phyloP scores from a whole-genome alignment of 768 basidiomycete genomes.

The Coprinopsis sp. region DNA sequence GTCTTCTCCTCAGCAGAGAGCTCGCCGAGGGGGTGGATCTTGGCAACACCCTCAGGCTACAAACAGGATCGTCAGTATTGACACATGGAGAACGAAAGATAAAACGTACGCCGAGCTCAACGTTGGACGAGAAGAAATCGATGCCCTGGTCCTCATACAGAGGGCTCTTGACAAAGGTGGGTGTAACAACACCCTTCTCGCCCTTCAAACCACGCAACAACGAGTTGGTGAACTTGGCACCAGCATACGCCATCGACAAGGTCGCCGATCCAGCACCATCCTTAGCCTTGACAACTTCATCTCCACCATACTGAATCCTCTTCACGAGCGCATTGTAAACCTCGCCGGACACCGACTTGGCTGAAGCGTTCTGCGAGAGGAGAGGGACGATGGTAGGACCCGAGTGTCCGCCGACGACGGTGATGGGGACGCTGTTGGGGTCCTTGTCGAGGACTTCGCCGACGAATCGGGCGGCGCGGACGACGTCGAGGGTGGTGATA shows the following conservation, averaged over 20 bases:
- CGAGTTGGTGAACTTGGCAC: constrained; percentile 83
- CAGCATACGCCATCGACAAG: constrained; percentile 93
- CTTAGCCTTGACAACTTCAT: constrained; percentile 98
- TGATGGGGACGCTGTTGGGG: constrained; percentile 65
- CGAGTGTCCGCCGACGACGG: constrained; percentile 94
- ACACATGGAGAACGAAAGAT: constrained; percentile 2
- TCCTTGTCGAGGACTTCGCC: constrained; percentile 59
- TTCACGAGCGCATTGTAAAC: constrained; percentile 74
- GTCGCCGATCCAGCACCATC: constrained; percentile 93
- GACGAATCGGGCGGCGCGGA: constrained; percentile 91
- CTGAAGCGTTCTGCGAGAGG: constrained; percentile 74
- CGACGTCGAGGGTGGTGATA: constrained; percentile 97
- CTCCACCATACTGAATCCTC: constrained; percentile 96
- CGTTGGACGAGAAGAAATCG: constrained; percentile 90
- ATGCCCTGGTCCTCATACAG: constrained; percentile 83
- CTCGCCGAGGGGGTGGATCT: constrained; percentile 81
- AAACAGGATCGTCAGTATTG: constrained; percentile 15
- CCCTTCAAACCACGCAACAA: constrained; percentile 83
- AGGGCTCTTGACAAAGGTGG: constrained; percentile 87
- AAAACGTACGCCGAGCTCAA: constrained; percentile 85
- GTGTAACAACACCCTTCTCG: constrained; percentile 80
- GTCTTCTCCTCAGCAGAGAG: constrained; percentile 80
- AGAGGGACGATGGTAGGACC: constrained; percentile 97
- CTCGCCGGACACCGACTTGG: constrained; percentile 72
- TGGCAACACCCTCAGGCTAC: constrained; percentile 82